Base-by-base conservation (phyloP, 768 basidiomycete genomes). In the Crucibulum laeve region DNA sequence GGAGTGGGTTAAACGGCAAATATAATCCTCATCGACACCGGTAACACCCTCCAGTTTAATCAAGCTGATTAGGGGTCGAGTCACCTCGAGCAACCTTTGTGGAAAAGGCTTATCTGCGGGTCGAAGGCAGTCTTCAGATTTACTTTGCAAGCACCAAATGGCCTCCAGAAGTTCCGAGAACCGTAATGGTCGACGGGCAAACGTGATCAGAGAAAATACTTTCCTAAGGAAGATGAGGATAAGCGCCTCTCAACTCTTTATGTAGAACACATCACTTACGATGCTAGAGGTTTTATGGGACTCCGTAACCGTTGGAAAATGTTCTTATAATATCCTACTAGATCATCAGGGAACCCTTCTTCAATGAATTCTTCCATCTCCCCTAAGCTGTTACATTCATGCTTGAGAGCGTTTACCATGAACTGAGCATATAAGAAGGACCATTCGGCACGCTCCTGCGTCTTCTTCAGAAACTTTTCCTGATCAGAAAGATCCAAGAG, bases 351-450 rank as follows among this genome's bases (percentile, higher is more conserved):
- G 22, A 49, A 47, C 8, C 47, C 52, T 7, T 37, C 23, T 28
- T 43, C 22, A 14, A 59, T 38, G 21, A 56, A 46, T 24, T 49
- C 34, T 34, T 48, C 50, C 39, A 61, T 48, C 10, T 56, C 46
- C 17, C 25, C 39, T 39, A 51, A 30, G 33, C 49, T 53, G 21
- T 44, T 37, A 19, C 10, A 37, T 18, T 48, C 47, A 22, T 48
- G 47, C 18, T 44, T 26, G 8, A 63, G 37, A 18, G 46, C 48
- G 5, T 36, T 22, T 5, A 57, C 41, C 55, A 63, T 60, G 19
- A 58, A 38, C 8, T 42, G 43, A 8, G 60, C 62, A 53, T 57
- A 63, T 22, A 63, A 30, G 41, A 61, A 63, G 33, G 58, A 58
- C n/a, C 53, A 53, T 25, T 61, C 46, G 4, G 54, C 63, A 5